Base-by-base conservation (phyloP, 495 filamentous ascomycete genomes). In the Apiosordaria backusii region DNA sequence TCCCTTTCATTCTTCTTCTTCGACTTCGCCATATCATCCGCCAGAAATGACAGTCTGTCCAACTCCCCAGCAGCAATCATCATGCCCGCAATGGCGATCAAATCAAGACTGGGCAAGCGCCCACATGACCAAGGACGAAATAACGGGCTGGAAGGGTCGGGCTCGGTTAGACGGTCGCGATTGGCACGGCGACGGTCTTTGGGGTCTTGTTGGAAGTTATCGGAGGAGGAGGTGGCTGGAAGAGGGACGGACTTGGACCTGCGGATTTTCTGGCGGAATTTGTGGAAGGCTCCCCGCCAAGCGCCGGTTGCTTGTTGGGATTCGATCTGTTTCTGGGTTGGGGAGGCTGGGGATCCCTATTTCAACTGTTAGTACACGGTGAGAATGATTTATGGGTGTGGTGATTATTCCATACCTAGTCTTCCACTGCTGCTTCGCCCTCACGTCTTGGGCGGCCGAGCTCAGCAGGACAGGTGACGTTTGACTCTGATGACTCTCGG, bases 1-100 rank as follows among this genome's bases (percentile, higher is more conserved):
- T 25, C 62, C 16, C 27, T 13, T 40, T 4, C 21, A 9, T 19
- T 19, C 52, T 35, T 45, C 7, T 5, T 26, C 16, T 13, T 35
- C 59, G 40, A 4, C 25, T 60, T 62, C 26, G 50, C 52, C 22
- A 53, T 9, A 53, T 60, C 52, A 25, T 72, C 57, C 3, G 70
- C 67, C 62, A 40, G 57, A 19, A 61, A 62, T 0, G 71, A 64
- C 5, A 72, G 67, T 2, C 72, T 50, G 24, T 74, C 67, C 0
- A 72, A 66, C 55, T 72, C 70, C 0, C 59, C 70, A n/a, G 65
- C 64, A 9, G 72, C 70, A n/a, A 74, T 66, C 66, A 68, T 72
- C 53, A 74, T 58, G 21, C 70, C 70, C n/a, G 65, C 70, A 6
- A 70, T 64, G 19, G 72, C 72, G 16, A 74, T 65, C 2, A 66